Conservation (phyloP, 352 stramenopile species). For the Phytophthora palmivora region DNA sequence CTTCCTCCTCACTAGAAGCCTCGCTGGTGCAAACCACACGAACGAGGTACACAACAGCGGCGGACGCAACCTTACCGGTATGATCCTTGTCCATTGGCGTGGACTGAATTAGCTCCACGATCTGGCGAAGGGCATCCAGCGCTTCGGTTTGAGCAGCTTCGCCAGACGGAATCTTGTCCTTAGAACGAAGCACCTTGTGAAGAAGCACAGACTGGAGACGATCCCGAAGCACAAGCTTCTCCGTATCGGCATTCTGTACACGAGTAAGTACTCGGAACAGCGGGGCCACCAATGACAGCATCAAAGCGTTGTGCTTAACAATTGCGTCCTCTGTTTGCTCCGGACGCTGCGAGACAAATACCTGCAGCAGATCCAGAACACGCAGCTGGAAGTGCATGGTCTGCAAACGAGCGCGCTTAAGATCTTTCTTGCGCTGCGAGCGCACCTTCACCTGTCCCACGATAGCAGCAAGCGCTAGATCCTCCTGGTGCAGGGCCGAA, state of each 20-base stretch:
- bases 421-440: constrained; percentile 79
- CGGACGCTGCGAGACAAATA: constrained; percentile 57
- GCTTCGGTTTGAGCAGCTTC: constrained; percentile 31
- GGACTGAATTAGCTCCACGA: constrained; percentile 54
- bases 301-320: constrained; percentile 35
- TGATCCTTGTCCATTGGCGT: constrained; percentile 72
- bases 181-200: constrained; percentile 70
- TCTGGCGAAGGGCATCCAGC: constrained; percentile 40
- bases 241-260: constrained; percentile 61
- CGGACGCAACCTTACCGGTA: constrained; percentile 61
- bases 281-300: constrained; percentile 64
- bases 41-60: constrained; percentile 67
- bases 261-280: constrained; percentile 66
- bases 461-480: constrained; percentile 81
- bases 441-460: constrained; percentile 80
- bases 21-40: constrained; percentile 49
- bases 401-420: constrained; percentile 69
- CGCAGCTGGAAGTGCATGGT: constrained; percentile 89
- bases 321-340: constrained; percentile 26
- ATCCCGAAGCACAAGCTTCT: constrained; percentile 81
- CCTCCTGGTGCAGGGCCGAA: constrained; percentile 74
- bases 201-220: constrained; percentile 70
- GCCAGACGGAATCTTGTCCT: constrained; percentile 48
- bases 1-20: constrained; percentile 25
- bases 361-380: constrained; percentile 79